Conservation (phyloP, 2,329 filamentous ascomycete species). For the Fusarium ambrosium region DNA sequence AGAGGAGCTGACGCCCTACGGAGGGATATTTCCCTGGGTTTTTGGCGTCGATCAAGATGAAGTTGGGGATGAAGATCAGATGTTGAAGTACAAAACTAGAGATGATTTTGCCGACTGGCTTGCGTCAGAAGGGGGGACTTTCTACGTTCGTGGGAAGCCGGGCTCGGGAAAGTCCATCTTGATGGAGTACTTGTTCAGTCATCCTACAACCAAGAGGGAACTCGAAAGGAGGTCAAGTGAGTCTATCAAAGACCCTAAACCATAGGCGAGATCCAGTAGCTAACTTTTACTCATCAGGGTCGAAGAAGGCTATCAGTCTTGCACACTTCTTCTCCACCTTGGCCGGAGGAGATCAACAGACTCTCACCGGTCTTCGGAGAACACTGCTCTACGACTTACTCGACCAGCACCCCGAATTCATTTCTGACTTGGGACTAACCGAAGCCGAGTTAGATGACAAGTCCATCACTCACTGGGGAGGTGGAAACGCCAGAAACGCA, state of each 20-base stretch:
- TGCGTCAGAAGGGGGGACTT: neutral
- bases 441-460: neutral
- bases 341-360: neutral
- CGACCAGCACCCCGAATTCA: neutral
- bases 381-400: neutral
- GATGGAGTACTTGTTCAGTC: neutral
- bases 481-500: neutral
- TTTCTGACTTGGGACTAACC: neutral
- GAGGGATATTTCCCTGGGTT: neutral
- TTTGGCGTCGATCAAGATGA: neutral
- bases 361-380: neutral
- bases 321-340: neutral
- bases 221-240: neutral
- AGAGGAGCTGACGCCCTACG: neutral
- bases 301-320: no score
- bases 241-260: no score
- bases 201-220: neutral
- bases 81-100: neutral
- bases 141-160: neutral
- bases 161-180: neutral
- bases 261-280: no score
- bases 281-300: no score
- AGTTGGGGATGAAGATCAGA: neutral
- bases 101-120: neutral
- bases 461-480: neutral